A percentile compares a stretch with the other conserved stretches of the same genome.
phyloP scores from a whole-genome alignment of 306 rosid genomes.

The Lablab purpureus region DNA sequence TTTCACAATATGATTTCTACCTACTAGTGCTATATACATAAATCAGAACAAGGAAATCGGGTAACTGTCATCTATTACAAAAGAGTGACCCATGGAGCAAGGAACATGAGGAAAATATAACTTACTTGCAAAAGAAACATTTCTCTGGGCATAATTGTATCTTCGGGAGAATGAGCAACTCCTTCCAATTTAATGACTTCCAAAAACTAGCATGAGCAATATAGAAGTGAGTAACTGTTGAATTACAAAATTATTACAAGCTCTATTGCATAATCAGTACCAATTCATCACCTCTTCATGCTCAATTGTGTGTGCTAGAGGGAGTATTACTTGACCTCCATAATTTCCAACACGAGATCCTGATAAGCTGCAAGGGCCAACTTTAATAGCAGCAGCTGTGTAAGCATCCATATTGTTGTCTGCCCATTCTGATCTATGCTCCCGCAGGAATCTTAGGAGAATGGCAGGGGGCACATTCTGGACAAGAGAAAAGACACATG shows the following conservation, averaged over 20 bases:
- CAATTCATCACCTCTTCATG: slow-evolving; percentile 81
- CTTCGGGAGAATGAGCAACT: slow-evolving; percentile 85
- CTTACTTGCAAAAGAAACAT: slow-evolving; percentile 94
- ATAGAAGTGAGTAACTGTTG: neutral
- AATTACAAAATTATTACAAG: neutral
- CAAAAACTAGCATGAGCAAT: slow-evolving; percentile 64
- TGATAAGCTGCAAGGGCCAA: slow-evolving; percentile 90
- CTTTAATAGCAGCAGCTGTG: slow-evolving; percentile 95
- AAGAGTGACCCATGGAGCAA: slow-evolving; percentile 32
- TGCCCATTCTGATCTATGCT: slow-evolving; percentile 99
- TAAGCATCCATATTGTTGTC: slow-evolving; percentile 95
- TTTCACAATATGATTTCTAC: slow-evolving; percentile 3
- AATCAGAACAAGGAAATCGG: slow-evolving; percentile 6
- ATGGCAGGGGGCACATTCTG: slow-evolving; percentile 99
- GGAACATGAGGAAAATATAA: neutral
- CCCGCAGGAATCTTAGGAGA: slow-evolving; percentile 89
- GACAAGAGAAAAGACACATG: slow-evolving; percentile 32
- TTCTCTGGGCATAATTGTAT: slow-evolving; percentile 84
- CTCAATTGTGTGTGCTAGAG: slow-evolving; percentile 93
- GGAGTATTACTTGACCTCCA: slow-evolving; percentile 96
- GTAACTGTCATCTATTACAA: neutral
- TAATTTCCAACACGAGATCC: slow-evolving; percentile 91
- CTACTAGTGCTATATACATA: neutral
- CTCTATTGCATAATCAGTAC: slow-evolving; percentile 22
- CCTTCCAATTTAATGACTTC: slow-evolving; percentile 96